phyloP scores from a whole-genome alignment of 2,329 filamentous ascomycete species.

The Fusarium humuli region DNA sequence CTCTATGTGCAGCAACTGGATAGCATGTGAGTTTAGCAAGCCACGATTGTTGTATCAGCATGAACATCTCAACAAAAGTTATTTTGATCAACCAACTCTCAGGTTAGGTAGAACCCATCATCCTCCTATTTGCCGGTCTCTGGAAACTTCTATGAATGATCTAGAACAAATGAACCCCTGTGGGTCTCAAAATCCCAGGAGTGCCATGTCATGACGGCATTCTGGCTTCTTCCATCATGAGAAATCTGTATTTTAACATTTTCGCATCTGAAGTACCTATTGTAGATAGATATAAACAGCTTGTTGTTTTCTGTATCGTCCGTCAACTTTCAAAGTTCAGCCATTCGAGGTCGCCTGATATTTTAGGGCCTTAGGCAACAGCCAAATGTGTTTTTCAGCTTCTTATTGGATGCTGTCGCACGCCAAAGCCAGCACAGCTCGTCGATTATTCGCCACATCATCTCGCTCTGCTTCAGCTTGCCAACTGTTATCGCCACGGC shows the following conservation, averaged over 20 bases:
- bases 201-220: slow-evolving; percentile 6
- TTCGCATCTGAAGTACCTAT: neutral
- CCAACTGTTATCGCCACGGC: slow-evolving; percentile 26
- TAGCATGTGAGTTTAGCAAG: neutral
- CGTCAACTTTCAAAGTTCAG: neutral
- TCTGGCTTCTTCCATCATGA: neutral
- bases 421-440: slow-evolving; percentile 17
- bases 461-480: slow-evolving; percentile 11
- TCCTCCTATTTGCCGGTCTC: neutral
- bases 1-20: neutral
- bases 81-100: neutral
- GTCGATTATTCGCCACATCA: slow-evolving; percentile 25
- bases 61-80: neutral
- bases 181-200: neutral
- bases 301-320: neutral
- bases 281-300: neutral
- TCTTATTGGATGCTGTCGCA: slow-evolving; percentile 23
- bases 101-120: neutral
- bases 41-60: neutral
- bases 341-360: neutral
- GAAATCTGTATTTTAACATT: neutral
- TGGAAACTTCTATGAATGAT: slow-evolving; percentile 1
- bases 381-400: neutral
- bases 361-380: slow-evolving; percentile 30
- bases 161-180: slow-evolving; percentile 1